Base-by-base conservation (phyloP, 805 yeast genomes). In the Middelhovenomyces tepae region DNA sequence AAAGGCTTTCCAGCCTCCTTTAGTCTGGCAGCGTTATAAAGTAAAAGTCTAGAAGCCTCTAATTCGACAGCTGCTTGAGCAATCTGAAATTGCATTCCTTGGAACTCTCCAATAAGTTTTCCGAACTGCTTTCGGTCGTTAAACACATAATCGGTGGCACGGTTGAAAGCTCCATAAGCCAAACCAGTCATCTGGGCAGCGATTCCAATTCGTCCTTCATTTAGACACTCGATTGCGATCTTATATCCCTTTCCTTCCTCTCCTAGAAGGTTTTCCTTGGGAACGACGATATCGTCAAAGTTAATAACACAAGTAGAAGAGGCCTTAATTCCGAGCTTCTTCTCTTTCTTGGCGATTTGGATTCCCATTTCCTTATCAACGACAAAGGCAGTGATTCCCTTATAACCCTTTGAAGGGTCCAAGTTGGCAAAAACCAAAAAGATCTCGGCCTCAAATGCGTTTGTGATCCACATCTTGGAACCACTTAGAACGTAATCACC, bases 381-480 rank as follows among this genome's bases (percentile, higher is more conserved):
- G 5, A 63, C 57, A 34, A 62, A 62, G 9, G 63, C 61, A 7
- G 68, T 62, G 48, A 62, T 62, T 14, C 68, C 68, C 44, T 57
- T 57, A 54, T 62, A 62, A 24, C 68, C 68, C 47, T 50, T 45
- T 32, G 51, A 44, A 13, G 66, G 66, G 29, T 57, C 67, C 18
- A 57, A 43, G 44, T 57, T 62, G 27, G 68, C 68, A 37, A 62
- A 52, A 16, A 62, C 54, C 10, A 63, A 42, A 39, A 62, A 62
- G 9, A 60, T 34, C 20, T 56, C 67, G 15, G 68, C 68, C 45
- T 62, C 68, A 14, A 43, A 48, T 10, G 68, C 60, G 49, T 62
- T 62, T 23, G 68, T 59, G 48, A 62, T 62, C 68, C 68, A 62
- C 68, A 62, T 62, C 42, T 62, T 62, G 31, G 63, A 53, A 26